Percentiles rank a stretch among this genome's conserved stretches.
These are phyloP conservation scores for Myochromella boudieri DNA, from an alignment of 768 basidiomycete genomes.

Conservation along the genomic window DNA sequence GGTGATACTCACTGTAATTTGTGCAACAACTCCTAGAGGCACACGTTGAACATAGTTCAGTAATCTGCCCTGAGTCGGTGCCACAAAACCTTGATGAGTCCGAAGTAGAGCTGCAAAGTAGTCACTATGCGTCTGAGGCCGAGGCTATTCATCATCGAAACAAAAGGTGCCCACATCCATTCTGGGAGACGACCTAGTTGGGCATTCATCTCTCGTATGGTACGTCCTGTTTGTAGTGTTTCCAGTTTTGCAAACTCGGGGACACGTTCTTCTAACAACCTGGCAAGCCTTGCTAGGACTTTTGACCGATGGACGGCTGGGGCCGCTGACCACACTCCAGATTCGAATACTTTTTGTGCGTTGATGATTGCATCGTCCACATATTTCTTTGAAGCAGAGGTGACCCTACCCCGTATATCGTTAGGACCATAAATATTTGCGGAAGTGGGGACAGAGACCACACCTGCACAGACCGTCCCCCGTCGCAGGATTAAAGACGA, in stretches of 20 bases:
- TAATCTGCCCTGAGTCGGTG: constrained; percentile 77
- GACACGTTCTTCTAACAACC: constrained; percentile 55
- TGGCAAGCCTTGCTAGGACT: constrained; percentile 64
- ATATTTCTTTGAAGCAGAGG: constrained; percentile 48
- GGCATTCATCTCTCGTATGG: constrained; percentile 82
- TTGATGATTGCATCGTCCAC: constrained; percentile 50
- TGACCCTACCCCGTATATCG: constrained; percentile 42
- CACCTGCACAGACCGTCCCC: constrained; percentile 60
- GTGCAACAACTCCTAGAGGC: constrained; percentile 86
- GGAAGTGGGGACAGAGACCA: constrained; percentile 19
- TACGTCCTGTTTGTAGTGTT: constrained; percentile 73
- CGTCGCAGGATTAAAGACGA: constrained; percentile 68
- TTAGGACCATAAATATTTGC: neutral
- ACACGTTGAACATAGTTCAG: constrained; percentile 79
- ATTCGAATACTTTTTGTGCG: constrained; percentile 60
- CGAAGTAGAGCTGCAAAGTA: constrained; percentile 77
- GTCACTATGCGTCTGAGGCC: constrained; percentile 41
- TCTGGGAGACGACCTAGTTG: constrained; percentile 80
- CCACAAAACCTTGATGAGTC: constrained; percentile 67
- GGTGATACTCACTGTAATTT: constrained; percentile 66
- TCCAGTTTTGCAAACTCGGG: constrained; percentile 65
- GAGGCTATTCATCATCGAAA: constrained; percentile 5
- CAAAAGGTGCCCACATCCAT: constrained; percentile 66
- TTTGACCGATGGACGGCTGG: constrained; percentile 59
- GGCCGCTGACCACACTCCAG: constrained; percentile 72